Evolutionary conservation across 2,329 filamentous ascomycete species (phyloP).

Genomic region (Fusarium algeriense): DNA sequence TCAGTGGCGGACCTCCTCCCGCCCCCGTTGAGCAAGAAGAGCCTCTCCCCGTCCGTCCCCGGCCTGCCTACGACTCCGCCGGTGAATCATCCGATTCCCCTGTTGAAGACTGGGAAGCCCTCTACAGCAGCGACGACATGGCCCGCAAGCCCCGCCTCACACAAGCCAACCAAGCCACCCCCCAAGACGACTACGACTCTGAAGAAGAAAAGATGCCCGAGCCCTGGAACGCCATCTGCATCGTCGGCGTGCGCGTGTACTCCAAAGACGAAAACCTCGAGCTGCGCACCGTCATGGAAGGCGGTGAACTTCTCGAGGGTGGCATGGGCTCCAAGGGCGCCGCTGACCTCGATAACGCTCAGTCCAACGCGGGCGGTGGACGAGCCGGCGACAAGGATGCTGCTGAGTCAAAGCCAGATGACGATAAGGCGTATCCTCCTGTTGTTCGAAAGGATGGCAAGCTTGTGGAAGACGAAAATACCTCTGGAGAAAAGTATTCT

Average conservation of each 20-base stretch:
- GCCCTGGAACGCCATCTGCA: slow-evolving; percentile 73
- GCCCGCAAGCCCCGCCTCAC: slow-evolving; percentile 62
- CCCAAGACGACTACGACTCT: slow-evolving; percentile 60
- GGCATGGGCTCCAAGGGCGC: slow-evolving; percentile 70
- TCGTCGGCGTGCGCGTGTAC: slow-evolving; percentile 72
- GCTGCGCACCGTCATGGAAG: slow-evolving; percentile 68
- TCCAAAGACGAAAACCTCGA: slow-evolving; percentile 68
- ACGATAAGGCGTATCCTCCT: slow-evolving; percentile 36
- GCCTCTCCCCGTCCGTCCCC: slow-evolving; percentile 37
- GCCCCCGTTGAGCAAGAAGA: slow-evolving; percentile 35
- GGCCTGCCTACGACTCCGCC: slow-evolving; percentile 58
- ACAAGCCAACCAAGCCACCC: slow-evolving; percentile 51
- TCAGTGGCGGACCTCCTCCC: slow-evolving; percentile 45
- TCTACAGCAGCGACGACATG: slow-evolving; percentile 71
- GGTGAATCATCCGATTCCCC: slow-evolving; percentile 71
- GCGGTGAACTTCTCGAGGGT: slow-evolving; percentile 64
- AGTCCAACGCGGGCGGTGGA: slow-evolving; percentile 66
- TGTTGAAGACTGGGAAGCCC: slow-evolving; percentile 69
- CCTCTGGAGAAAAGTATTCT: slow-evolving; percentile 37
- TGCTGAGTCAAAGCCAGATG: slow-evolving; percentile 15
- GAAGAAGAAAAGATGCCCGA: slow-evolving; percentile 69
- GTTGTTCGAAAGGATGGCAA: slow-evolving; percentile 46
- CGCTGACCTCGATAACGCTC: slow-evolving; percentile 68
- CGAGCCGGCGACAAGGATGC: slow-evolving; percentile 46
- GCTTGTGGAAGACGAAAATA: slow-evolving; percentile 37